Evolutionary conservation across 129 eudicot species (phyloP).

Genomic region (Gnaphalium uliginosum): DNA sequence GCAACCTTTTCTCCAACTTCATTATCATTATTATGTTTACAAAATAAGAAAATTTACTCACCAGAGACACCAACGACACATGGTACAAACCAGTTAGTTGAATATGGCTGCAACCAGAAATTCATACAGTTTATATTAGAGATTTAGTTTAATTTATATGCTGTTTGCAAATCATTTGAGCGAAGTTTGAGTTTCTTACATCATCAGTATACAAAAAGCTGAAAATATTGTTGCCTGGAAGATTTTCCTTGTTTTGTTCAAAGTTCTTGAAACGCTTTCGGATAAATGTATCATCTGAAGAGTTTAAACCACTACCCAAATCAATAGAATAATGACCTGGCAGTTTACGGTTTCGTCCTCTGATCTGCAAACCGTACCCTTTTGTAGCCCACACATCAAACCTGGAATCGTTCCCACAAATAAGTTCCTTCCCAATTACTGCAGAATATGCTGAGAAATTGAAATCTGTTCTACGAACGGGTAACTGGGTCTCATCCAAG

Average conservation of each 20-base stretch:
- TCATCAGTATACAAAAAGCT: conserved; percentile 54
- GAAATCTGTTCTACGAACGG: conserved; percentile 69
- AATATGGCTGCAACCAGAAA: conserved; percentile 42
- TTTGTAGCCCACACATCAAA: conserved; percentile 69
- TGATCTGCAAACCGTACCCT: conserved; percentile 60
- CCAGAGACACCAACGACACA: conserved; percentile 60
- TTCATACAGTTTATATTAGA: conserved; percentile 32
- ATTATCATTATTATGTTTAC: no score
- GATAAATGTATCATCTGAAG: conserved; percentile 28
- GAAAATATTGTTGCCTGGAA: conserved; percentile 43
- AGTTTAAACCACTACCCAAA: conserved; percentile 46
- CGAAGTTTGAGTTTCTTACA: conserved; percentile 41
- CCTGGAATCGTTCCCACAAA: conserved; percentile 68
- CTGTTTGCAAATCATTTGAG: background rate
- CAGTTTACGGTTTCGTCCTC: conserved; percentile 62
- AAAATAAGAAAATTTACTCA: conserved; percentile 29
- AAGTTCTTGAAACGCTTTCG: conserved; percentile 14
- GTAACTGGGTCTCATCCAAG: conserved; percentile 50
- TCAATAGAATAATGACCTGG: conserved; percentile 63
- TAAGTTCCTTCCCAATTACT: conserved; percentile 66
- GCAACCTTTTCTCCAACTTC: no score
- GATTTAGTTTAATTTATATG: background rate
- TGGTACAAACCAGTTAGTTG: conserved; percentile 68
- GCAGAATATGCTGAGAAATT: conserved; percentile 66
- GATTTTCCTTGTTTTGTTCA: conserved; percentile 1